Conservation (phyloP, 2,329 filamentous ascomycete genomes). For the Fusarium guadeloupense region DNA sequence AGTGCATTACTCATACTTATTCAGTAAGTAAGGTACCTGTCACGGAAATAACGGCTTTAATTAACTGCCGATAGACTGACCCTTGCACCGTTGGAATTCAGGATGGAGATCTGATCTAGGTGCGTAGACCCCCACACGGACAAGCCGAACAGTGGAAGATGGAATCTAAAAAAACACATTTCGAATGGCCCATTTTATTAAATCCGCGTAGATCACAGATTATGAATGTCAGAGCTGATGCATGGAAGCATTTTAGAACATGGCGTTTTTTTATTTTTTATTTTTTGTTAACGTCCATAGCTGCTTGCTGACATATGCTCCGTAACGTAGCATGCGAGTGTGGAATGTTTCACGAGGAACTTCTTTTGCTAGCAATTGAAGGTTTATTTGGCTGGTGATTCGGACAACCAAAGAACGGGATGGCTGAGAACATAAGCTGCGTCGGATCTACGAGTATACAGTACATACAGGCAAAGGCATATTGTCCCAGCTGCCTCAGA, state of each 20-base stretch:
- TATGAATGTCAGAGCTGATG: constrained; percentile 4
- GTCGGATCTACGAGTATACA: background rate
- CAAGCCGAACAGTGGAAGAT: constrained; percentile 40
- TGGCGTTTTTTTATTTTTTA: background rate
- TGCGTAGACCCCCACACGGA: constrained; percentile 26
- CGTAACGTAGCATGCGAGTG: constrained; percentile 28
- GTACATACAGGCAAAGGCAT: background rate
- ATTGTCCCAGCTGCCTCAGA: background rate
- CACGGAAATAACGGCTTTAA: constrained; percentile 3
- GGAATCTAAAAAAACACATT: constrained; percentile 7
- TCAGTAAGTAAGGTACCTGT: no score
- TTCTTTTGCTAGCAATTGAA: background rate
- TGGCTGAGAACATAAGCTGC: constrained; percentile 1
- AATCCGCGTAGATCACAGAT: constrained; percentile 1
- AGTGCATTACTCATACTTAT: background rate
- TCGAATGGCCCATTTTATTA: background rate
- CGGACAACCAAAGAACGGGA: background rate
- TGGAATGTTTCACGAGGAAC: background rate
- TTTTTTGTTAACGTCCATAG: no score
- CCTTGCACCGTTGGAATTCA: constrained; percentile 11
- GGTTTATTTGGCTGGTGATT: background rate
- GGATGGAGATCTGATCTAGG: background rate
- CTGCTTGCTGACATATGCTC: no score
- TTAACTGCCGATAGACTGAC: background rate
- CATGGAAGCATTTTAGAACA: constrained; percentile 17